Evolutionary conservation across 2,329 filamentous ascomycete genomes (phyloP), one percentile per base, ranked within the genome.

Genomic region (Tympanopsis confertula): DNA sequence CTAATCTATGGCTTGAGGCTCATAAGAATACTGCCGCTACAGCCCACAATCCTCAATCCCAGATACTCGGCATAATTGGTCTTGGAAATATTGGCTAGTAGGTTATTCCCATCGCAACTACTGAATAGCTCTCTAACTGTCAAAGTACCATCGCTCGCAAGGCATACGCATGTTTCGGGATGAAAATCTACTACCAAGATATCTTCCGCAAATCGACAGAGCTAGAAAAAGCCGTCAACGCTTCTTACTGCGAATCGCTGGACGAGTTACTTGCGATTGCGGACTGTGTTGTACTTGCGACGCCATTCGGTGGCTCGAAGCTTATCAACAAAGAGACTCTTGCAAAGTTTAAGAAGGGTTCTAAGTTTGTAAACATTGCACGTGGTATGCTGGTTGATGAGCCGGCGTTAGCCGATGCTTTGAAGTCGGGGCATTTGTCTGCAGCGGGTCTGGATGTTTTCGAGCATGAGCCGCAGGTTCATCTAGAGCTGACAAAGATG

Each of bases 1-100:
- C 55, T 0, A 42, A 49, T 0, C 46, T 54, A 5, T 74, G 72
- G 47, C 47, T 52, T 5, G 59, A 69, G 35, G 70, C 69, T 7
- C 69, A 73, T 43, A 57, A 59, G 12, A 61, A 68, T 40, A 62
- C 68, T 4, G 65, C 67, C 0, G 57, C 60, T 3, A 55, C 63
- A 3, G 69, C 69, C 2, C 61, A 65, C 39, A 72, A 74, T 42
- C 69, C 69, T 0, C 59, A 60, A 13, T 58, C 59, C 4, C 60
- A 63, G 35, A 55, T 54, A 1, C 57, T 75, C 0, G 71, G 71
- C 3, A 65, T 75, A 15, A 63, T 76, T 5, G 71, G 71, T 0
- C 54, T 76, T 0, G 71, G 71, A 1, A 62, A 66, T 13, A 65
- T 65, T 30, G 61, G 62, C 1, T 33, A 7, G n/a, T n/a, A n/a